phyloP scores from a whole-genome alignment of 1,284 basidiomycete species.

The Tausonia pullulans region DNA sequence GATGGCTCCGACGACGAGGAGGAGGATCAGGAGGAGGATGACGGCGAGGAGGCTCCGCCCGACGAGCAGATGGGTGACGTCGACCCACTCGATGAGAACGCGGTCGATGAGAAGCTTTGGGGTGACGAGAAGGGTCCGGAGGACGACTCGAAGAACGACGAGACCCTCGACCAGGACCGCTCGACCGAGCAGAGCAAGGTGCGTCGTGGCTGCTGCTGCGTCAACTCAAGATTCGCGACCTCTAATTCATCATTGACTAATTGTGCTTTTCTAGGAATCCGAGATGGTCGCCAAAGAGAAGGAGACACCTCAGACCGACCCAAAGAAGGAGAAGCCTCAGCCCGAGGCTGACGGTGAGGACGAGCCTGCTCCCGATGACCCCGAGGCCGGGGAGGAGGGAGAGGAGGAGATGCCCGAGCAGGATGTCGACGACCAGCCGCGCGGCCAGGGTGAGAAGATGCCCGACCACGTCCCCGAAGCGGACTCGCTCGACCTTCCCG shows the following conservation, averaged over 20 bases:
- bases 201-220: conserved; percentile 13
- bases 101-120: conserved; percentile 96
- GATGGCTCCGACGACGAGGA: conserved; percentile 54
- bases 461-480: conserved; percentile 54
- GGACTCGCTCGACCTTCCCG: conserved; percentile 69
- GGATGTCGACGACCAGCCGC: conserved; percentile 33
- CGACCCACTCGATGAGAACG: conserved; percentile 73
- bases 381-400: conserved; percentile 26
- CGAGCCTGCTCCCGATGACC: conserved; percentile 25
- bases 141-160: conserved; percentile 39
- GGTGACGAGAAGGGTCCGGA: conserved; percentile 56
- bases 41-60: conserved; percentile 49
- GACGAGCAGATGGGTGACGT: conserved; percentile 80
- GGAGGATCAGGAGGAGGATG: conserved; percentile 46
- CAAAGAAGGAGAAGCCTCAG: conserved; percentile 32
- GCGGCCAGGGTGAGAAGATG: conserved; percentile 27
- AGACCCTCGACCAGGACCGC: conserved; percentile 32
- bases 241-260: not conserved
- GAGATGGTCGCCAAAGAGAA: conserved; percentile 67
- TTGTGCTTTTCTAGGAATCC: conserved; percentile 37
- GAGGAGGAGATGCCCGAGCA: conserved; percentile 32
- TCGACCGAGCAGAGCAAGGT: conserved; percentile 28
- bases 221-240: not conserved
- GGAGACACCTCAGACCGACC: conserved; percentile 33
- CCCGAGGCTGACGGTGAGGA: conserved; percentile 29